phyloP scores from a whole-genome alignment of 805 yeast species.

The Pichia scutulata region DNA sequence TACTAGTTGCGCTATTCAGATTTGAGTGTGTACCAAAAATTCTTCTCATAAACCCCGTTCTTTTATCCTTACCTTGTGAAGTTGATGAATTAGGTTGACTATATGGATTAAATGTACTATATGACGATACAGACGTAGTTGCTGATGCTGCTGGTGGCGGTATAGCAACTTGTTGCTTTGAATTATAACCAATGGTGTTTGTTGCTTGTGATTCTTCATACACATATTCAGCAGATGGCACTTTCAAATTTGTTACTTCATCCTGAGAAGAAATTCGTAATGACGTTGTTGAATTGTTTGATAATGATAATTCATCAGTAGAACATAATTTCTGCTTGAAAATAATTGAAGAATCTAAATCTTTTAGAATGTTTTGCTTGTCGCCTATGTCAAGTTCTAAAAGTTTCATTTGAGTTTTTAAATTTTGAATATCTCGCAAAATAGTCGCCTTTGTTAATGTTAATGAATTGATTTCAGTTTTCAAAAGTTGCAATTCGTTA shows the following conservation, averaged over 20 bases:
- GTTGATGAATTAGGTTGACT: conserved; percentile 1
- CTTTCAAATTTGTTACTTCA: conserved; percentile 1
- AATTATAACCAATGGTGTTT: background rate
- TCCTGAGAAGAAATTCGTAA: conserved; percentile 10
- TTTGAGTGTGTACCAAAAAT: conserved; percentile 20
- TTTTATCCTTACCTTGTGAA: conserved; percentile 10
- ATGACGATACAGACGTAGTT: background rate
- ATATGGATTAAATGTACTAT: background rate
- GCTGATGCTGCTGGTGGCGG: background rate
- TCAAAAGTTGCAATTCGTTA: conserved; percentile 31
- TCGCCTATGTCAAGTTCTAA: conserved; percentile 38
- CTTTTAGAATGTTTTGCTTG: conserved; percentile 12
- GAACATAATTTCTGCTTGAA: conserved; percentile 3
- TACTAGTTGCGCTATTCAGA: conserved; percentile 2
- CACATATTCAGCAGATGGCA: conserved; percentile 5
- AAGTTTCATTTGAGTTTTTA: conserved; percentile 39
- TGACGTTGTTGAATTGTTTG: conserved; percentile 7
- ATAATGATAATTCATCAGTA: conserved; percentile 3
- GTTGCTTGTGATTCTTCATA: background rate
- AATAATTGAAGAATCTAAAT: conserved; percentile 10
- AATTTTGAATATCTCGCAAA: conserved; percentile 42
- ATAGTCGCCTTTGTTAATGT: conserved; percentile 35
- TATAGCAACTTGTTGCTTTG: background rate
- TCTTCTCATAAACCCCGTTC: conserved; percentile 24
- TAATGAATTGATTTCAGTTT: conserved; percentile 34